Percentiles rank a stretch among this genome's conserved stretches.
Conservation (phyloP, 208 protist genomes). For the Herpetomonas samuelpessoai region DNA sequence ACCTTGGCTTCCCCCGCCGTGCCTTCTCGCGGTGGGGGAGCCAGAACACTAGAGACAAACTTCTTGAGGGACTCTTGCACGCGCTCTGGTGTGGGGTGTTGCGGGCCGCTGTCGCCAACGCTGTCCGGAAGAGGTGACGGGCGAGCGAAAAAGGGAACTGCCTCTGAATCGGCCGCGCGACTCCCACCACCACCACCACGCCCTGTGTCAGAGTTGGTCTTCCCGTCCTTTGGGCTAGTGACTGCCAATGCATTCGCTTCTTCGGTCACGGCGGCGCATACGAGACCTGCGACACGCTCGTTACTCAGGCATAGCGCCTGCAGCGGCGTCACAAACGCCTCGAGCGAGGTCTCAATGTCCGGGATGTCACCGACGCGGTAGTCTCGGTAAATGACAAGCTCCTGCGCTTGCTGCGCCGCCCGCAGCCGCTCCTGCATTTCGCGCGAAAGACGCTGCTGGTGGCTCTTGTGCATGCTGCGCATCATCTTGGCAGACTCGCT, state of each 20-base stretch:
- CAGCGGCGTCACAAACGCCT: conserved; percentile 76
- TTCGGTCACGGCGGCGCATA: conserved; percentile 12
- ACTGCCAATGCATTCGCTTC: no score
- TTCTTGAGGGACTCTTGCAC: no score
- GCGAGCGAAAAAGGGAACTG: no score
- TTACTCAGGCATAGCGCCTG: conserved; percentile 71
- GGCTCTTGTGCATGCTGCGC: conserved; percentile 12
- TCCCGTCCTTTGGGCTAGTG: no score
- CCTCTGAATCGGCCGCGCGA: background rate
- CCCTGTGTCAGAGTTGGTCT: no score
- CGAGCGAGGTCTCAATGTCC: conserved; percentile 75
- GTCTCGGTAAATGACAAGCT: conserved; percentile 22
- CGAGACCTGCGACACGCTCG: conserved; percentile 32
- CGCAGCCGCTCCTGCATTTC: conserved; percentile 15
- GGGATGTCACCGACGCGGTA: conserved; percentile 74
- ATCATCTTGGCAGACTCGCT: background rate
- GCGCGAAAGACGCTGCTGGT: background rate
- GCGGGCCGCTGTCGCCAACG: no score
- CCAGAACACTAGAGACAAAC: no score
- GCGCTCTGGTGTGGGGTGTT: no score
- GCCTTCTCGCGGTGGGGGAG: no score
- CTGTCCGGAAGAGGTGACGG: no score
- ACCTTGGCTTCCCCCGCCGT: no score
- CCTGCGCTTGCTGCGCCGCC: conserved; percentile 4
- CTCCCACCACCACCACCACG: conserved; percentile 2